A percentile compares a stretch with the other conserved stretches of the same genome.
phyloP scores from a whole-genome alignment of 305 asterid species.

The Stenogyne calaminthoides region DNA sequence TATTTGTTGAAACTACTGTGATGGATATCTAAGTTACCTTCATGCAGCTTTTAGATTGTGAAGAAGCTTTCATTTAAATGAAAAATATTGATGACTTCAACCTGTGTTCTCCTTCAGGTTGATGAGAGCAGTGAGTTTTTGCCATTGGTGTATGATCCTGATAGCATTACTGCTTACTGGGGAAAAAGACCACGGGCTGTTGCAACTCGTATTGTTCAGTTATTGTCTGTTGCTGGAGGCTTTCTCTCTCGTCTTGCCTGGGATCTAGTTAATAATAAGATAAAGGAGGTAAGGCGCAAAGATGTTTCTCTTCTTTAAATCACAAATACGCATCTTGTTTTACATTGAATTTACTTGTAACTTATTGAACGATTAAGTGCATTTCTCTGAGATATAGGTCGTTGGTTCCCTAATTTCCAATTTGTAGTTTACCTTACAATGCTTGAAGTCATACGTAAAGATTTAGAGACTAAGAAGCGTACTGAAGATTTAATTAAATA shows the following conservation, averaged over 20 bases:
- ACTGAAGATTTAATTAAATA: too few relatives aligned
- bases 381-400: not conserved
- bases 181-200: conserved; percentile 96
- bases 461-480: too few relatives aligned
- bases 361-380: not conserved
- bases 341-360: not conserved
- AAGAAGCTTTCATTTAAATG: not conserved
- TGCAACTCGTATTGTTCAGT: conserved; percentile 90
- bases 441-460: too few relatives aligned
- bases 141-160: conserved; percentile 92
- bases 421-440: not conserved
- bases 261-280: conserved; percentile 83
- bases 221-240: conserved; percentile 92
- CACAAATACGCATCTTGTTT: conserved; percentile 3
- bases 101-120: conserved; percentile 49
- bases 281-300: conserved; percentile 74
- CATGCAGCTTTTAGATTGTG: conserved; percentile 15
- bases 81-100: conserved; percentile 19
- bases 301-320: conserved; percentile 1
- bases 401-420: not conserved
- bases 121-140: conserved; percentile 96
- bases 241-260: conserved; percentile 79
- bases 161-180: conserved; percentile 85
- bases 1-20: conserved; percentile 16
- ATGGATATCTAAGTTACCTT: conserved; percentile 10